Conservation (phyloP, 352 stramenopile species). For the Peronospora belbahrii region DNA sequence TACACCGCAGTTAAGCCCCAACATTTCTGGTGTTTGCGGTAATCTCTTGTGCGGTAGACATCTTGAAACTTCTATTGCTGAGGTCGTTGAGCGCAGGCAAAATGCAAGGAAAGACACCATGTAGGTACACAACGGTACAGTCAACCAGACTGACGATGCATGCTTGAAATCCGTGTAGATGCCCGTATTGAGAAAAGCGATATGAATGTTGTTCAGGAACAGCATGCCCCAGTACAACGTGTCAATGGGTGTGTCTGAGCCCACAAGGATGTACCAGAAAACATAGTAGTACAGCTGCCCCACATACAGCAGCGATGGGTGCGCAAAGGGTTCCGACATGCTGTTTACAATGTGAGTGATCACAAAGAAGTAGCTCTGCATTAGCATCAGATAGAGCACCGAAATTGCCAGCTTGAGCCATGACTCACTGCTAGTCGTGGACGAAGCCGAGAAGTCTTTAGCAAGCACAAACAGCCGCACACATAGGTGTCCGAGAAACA, state of each 20-base stretch:
- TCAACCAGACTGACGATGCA: slow-evolving; percentile 39
- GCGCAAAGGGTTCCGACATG: slow-evolving; percentile 73
- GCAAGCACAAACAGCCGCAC: slow-evolving; percentile 64
- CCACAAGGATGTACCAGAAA: slow-evolving; percentile 85
- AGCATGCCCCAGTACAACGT: slow-evolving; percentile 78
- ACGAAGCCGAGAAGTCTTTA: slow-evolving; percentile 29
- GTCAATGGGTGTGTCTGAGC: slow-evolving; percentile 74
- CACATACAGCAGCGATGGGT: slow-evolving; percentile 78
- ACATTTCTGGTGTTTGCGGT: slow-evolving; percentile 5
- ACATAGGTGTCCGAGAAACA: slow-evolving; percentile 78
- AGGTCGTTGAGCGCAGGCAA: slow-evolving; percentile 48
- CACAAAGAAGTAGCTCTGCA: slow-evolving; percentile 83
- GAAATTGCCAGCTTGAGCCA: slow-evolving; percentile 74
- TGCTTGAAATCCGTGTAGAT: slow-evolving; percentile 81
- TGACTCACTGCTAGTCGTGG: slow-evolving; percentile 26
- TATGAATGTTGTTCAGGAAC: slow-evolving; percentile 78
- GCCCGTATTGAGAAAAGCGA: slow-evolving; percentile 81
- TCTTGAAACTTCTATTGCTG: slow-evolving; percentile 19
- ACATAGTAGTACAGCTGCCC: slow-evolving; percentile 84
- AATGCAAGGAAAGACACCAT: slow-evolving; percentile 49
- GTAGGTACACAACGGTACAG: slow-evolving; percentile 33
- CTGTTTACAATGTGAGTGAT: slow-evolving; percentile 75
- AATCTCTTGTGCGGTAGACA: slow-evolving; percentile 13
- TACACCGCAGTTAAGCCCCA: slow-evolving; percentile 29
- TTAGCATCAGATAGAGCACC: slow-evolving; percentile 64